phyloP scores from a whole-genome alignment of 225 moss, liverwort and hornwort species.

The Bryum argenteum region DNA sequence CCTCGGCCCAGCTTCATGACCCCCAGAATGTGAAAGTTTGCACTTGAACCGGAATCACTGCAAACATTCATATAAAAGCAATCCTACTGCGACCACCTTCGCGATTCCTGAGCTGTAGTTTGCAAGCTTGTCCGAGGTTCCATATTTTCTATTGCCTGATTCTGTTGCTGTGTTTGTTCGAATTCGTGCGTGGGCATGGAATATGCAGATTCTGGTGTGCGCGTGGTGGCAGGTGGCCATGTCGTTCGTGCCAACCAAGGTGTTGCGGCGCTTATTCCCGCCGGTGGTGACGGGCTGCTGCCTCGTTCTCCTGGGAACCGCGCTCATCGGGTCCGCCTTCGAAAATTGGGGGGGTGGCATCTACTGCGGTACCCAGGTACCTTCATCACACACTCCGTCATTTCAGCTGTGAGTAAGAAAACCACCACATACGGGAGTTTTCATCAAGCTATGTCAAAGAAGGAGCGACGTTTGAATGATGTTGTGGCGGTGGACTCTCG shows the following conservation, averaged over 20 bases:
- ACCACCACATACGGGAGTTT: too few relatives aligned
- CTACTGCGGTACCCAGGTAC: slow-evolving; percentile 69
- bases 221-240: slow-evolving; percentile 73
- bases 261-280: slow-evolving; percentile 75
- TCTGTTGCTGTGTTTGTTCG: background rate
- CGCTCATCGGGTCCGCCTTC: slow-evolving; percentile 70
- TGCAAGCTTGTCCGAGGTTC: too few relatives aligned
- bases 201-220: slow-evolving; percentile 54
- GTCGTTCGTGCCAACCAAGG: slow-evolving; percentile 70
- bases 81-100: background rate
- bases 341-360: slow-evolving; percentile 84
- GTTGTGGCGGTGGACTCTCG: background rate
- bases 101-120: too few relatives aligned
- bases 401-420: background rate
- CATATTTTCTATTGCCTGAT: too few relatives aligned
- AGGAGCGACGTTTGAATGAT: too few relatives aligned
- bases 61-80: background rate
- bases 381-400: too few relatives aligned
- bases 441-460: too few relatives aligned
- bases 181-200: background rate
- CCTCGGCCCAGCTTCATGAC: too few relatives aligned
- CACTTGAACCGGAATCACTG: too few relatives aligned
- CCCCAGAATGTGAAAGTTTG: too few relatives aligned
- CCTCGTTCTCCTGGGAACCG: slow-evolving; percentile 79
- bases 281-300: slow-evolving; percentile 89